phyloP scores from a whole-genome alignment of 2,329 filamentous ascomycete species.

The Westerdykella aurantiaca region DNA sequence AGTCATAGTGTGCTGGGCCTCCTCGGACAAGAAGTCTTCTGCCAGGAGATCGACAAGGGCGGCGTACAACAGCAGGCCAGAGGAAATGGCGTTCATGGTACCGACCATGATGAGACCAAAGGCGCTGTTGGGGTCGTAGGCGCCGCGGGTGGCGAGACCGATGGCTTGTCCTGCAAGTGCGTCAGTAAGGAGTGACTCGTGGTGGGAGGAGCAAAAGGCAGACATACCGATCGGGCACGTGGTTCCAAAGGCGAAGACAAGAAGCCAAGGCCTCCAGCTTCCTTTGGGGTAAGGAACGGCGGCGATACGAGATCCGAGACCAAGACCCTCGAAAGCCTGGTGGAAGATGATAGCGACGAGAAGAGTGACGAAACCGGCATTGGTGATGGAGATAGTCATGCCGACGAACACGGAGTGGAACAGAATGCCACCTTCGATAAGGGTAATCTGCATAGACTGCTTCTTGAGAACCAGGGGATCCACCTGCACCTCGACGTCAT shows the following conservation, averaged over 20 bases:
- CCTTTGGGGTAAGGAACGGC: slow-evolving; percentile 54
- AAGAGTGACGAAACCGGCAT: slow-evolving; percentile 52
- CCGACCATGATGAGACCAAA: slow-evolving; percentile 61
- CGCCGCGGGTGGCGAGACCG: slow-evolving; percentile 51
- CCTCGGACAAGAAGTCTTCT: slow-evolving; percentile 57
- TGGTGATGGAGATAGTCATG: slow-evolving; percentile 55
- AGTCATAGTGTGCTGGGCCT: slow-evolving; percentile 43
- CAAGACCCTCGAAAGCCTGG: slow-evolving; percentile 59
- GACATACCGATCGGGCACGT: slow-evolving; percentile 54
- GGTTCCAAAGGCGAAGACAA: slow-evolving; percentile 58
- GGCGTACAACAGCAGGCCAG: slow-evolving; percentile 56
- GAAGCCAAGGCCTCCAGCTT: slow-evolving; percentile 55
- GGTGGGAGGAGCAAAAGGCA: too few species aligned
- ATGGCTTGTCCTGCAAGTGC: slow-evolving; percentile 47
- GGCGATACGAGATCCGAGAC: slow-evolving; percentile 56
- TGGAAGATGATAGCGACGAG: slow-evolving; percentile 60
- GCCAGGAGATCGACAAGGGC: slow-evolving; percentile 59
- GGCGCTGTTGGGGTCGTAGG: slow-evolving; percentile 58
- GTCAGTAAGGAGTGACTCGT: too few species aligned
- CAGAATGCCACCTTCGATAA: slow-evolving; percentile 56
- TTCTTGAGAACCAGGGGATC: slow-evolving; percentile 37
- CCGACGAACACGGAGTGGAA: slow-evolving; percentile 62
- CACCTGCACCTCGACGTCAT: slow-evolving; percentile 33
- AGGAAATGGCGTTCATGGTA: slow-evolving; percentile 61
- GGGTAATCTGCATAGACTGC: slow-evolving; percentile 36